Percentiles rank a stretch among this genome's conserved stretches.
These are phyloP conservation scores for Gloeostereum incarnatum DNA, from an alignment of 768 basidiomycete genomes.

Conservation along the genomic window DNA sequence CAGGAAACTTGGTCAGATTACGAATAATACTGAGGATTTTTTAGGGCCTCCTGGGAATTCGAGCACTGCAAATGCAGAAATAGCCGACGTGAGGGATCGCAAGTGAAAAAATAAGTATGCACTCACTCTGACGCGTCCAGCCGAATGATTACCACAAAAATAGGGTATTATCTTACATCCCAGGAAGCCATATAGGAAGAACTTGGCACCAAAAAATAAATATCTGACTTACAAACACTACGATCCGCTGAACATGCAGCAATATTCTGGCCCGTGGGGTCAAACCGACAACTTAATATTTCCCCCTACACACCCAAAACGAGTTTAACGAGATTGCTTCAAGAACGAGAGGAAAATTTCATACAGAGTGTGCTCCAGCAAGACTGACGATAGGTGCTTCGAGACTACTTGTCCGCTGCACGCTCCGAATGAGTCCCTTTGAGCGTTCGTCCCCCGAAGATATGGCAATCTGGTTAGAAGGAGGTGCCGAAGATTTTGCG, in stretches of 20 bases:
- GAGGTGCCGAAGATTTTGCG: slow-evolving; percentile 40
- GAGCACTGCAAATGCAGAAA: slow-evolving; percentile 2
- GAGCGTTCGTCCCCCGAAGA: slow-evolving; percentile 64
- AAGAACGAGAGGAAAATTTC: slow-evolving; percentile 16
- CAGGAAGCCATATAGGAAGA: too few relatives aligned
- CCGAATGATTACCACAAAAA: too few relatives aligned
- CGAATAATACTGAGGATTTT: too few relatives aligned
- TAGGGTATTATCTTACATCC: too few relatives aligned
- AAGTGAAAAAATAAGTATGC: not conserved
- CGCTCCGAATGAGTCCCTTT: slow-evolving; percentile 74
- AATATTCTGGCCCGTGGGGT: slow-evolving; percentile 88
- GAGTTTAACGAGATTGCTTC: not conserved
- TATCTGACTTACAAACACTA: slow-evolving; percentile 84
- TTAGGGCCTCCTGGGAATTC: too few relatives aligned
- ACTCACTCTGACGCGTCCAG: not conserved
- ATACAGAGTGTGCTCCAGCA: slow-evolving; percentile 76
- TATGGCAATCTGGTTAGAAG: slow-evolving; percentile 61
- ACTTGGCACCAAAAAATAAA: too few relatives aligned
- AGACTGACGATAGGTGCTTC: slow-evolving; percentile 93
- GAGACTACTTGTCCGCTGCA: slow-evolving; percentile 88
- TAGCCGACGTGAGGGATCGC: slow-evolving; percentile 2
- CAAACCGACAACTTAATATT: slow-evolving; percentile 87
- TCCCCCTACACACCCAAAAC: slow-evolving; percentile 43
- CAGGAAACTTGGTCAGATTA: too few relatives aligned
- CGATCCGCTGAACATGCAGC: slow-evolving; percentile 90